Evolutionary conservation across 148 eudicot genomes (phyloP).

Genomic region (Rhododendron mucronatum): DNA sequence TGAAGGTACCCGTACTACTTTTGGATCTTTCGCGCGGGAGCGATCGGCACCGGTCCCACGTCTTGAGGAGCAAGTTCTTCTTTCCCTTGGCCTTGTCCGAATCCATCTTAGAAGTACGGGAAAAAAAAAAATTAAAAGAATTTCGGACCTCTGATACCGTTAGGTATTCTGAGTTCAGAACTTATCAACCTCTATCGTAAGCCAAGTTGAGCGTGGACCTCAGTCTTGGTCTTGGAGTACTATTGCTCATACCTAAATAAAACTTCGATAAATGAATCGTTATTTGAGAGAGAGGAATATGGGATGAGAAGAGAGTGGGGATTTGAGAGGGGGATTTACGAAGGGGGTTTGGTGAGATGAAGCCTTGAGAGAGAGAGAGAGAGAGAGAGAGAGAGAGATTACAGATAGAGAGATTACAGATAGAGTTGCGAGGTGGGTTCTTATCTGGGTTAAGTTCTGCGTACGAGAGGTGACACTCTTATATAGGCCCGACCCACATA

Average conservation of each 20-base stretch:
- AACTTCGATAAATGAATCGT: neutral
- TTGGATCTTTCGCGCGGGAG: neutral
- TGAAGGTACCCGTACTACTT: neutral
- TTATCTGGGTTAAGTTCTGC: neutral
- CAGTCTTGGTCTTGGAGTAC: constrained; percentile 8
- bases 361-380: neutral
- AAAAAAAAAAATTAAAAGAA: neutral
- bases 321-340: neutral
- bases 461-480: neutral
- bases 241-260: neutral
- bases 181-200: constrained; percentile 24
- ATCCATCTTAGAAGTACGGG: constrained; percentile 3
- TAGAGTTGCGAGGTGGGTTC: neutral
- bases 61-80: constrained; percentile 27
- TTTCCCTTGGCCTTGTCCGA: neutral
- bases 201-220: constrained; percentile 27
- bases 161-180: neutral
- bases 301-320: neutral
- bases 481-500: neutral
- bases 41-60: constrained; percentile 27
- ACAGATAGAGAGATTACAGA: too few relatives aligned
- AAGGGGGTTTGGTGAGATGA: neutral
- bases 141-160: neutral
- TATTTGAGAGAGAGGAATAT: neutral
- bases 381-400: neutral